Evolutionary conservation across 768 basidiomycete genomes (phyloP), one percentile per base, ranked within the genome.

Genomic region (Leccinellum luteum): DNA sequence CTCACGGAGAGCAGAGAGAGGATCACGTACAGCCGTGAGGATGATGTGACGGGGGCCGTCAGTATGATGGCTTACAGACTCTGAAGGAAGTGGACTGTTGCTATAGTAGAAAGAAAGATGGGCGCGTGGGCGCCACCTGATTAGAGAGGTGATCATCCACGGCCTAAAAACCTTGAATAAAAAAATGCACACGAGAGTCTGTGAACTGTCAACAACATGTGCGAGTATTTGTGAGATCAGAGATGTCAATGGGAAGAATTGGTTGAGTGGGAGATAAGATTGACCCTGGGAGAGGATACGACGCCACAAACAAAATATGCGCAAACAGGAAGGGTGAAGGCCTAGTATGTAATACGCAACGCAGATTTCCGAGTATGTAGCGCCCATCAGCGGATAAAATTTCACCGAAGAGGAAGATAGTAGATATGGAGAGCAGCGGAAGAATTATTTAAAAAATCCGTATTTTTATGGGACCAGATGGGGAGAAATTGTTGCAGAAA

Each of bases 261-360:
- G 41, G 50, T 27, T 43, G 51, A 21, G 65, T 63, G 68, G 61
- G 66, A 69, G 69, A 66, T 72, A 69, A 69, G 68, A 70, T 68
- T 66, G 66, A 65, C 68, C 69, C 66, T 70, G 66, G 48, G 69
- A 63, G 53, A 63, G 53, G 38, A 45, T 41, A 7, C 28, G 45
- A 25, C 61, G 71, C 69, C 71, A 69, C 66, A 57, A 58, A 57
- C 54, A n/a, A 64, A 65, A 70, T 0, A 67, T 0, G 1, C 21
- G n/a, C 48, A 70, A 73, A 71, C 44, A 35, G 3, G 50, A 19
- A 47, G 48, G 31, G 31, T 30, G n/a, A n/a, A n/a, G 9, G 30
- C 30, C 2, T 30, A 7, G 65, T 72, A 70, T 62, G 70, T 67
- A 70, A 70, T 70, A 59, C 35, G 17, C 23, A 41, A 58, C 65